Conservation (phyloP, 495 filamentous ascomycete genomes). For the Aspergillus carlsbadensis region DNA sequence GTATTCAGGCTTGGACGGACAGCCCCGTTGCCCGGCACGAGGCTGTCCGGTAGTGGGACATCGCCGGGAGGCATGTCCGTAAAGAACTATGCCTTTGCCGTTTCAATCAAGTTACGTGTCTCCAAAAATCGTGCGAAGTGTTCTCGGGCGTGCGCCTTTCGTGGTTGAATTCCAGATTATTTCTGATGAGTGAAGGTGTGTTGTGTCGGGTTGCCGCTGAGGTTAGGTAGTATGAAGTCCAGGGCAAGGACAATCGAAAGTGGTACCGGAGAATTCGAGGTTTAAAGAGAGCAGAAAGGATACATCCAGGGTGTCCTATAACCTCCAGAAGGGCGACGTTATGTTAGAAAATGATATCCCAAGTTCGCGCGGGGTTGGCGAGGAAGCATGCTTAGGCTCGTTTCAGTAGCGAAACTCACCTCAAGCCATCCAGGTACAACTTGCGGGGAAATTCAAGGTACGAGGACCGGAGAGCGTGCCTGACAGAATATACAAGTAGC, state of each 20-base stretch:
- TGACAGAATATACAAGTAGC: background rate
- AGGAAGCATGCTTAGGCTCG: conserved; percentile 12
- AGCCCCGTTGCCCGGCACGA: conserved; percentile 47
- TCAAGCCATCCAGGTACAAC: conserved; percentile 28
- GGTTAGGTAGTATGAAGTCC: conserved; percentile 10
- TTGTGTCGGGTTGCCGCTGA: conserved; percentile 16
- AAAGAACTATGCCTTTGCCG: conserved; percentile 16
- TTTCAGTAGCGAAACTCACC: conserved; percentile 22
- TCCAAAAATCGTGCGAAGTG: background rate
- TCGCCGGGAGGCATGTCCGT: conserved; percentile 48
- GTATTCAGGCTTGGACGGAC: conserved; percentile 43
- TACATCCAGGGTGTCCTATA: background rate
- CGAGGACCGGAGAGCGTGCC: conserved; percentile 12
- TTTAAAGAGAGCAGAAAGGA: conserved; percentile 2
- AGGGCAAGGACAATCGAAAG: conserved; percentile 9
- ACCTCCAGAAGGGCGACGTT: background rate
- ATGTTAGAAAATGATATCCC: conserved; percentile 7
- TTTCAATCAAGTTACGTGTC: background rate
- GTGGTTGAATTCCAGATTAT: background rate
- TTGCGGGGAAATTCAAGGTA: conserved; percentile 25
- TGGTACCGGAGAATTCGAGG: background rate
- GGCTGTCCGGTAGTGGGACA: conserved; percentile 44
- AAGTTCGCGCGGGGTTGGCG: conserved; percentile 21
- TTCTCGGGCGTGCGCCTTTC: background rate
- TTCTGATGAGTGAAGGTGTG: background rate